Conservation (phyloP, 345 rosid species). For the Combretum micranthum region DNA sequence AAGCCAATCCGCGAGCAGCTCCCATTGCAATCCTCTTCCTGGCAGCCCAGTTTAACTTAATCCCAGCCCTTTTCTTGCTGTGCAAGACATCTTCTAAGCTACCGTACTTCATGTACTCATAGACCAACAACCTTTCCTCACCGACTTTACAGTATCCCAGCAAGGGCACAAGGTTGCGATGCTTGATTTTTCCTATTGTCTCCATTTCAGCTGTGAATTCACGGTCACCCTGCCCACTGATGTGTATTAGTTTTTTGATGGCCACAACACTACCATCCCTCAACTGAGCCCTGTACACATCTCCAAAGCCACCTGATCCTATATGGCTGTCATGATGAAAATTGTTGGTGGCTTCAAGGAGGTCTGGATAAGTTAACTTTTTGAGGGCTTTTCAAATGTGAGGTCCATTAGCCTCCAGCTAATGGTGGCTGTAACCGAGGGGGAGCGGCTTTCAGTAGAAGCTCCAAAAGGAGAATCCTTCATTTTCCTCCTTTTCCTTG, state of each 20-base stretch:
- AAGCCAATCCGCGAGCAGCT: slow-evolving; percentile 92
- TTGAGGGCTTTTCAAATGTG: slow-evolving; percentile 90
- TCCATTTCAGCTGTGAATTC: slow-evolving; percentile 99
- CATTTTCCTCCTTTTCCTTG: too few species aligned
- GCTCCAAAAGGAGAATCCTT: too few species aligned
- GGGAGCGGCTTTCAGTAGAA: slow-evolving; percentile 65
- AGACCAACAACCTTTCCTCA: slow-evolving; percentile 94
- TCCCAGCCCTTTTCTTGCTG: slow-evolving; percentile 47
- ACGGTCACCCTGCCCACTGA: slow-evolving; percentile 95
- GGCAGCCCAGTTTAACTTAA: slow-evolving; percentile 59
- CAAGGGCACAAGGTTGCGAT: slow-evolving; percentile 87
- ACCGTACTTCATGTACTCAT: slow-evolving; percentile 99
- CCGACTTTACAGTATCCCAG: slow-evolving; percentile 93
- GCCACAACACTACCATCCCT: slow-evolving; percentile 76
- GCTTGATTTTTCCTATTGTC: slow-evolving; percentile 95
- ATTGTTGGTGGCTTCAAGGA: slow-evolving; percentile 97
- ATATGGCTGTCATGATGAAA: slow-evolving; percentile 88
- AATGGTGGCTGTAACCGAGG: slow-evolving; percentile 78
- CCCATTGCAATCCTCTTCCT: slow-evolving; percentile 91
- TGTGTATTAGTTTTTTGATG: slow-evolving; percentile 79
- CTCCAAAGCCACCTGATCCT: slow-evolving; percentile 96
- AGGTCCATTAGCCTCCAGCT: slow-evolving; percentile 94
- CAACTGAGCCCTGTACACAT: slow-evolving; percentile 89
- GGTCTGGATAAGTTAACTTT: slow-evolving; percentile 79
- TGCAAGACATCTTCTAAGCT: slow-evolving; percentile 90